Percentiles rank a stretch among this genome's conserved stretches.
Conservation (phyloP, 1,284 basidiomycete genomes). For the Ceratobasidium sp. region DNA sequence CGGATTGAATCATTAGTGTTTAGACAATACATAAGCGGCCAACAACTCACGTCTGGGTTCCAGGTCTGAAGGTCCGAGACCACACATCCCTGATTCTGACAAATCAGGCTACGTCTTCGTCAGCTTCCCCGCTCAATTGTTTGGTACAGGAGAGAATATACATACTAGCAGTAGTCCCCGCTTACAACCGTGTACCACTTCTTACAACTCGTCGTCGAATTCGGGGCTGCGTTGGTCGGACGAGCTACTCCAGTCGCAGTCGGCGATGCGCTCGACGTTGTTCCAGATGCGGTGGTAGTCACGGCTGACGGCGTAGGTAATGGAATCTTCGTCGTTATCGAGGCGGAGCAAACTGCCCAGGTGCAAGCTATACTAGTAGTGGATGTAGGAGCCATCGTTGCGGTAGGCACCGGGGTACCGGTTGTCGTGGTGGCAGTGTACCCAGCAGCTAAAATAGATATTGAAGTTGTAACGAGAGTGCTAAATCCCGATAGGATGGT, state of each 20-base stretch:
- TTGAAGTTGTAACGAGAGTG: too few species aligned
- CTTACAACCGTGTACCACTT: slow-evolving; percentile 30
- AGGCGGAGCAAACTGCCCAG: not conserved
- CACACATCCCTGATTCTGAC: slow-evolving; percentile 16
- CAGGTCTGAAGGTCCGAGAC: slow-evolving; percentile 5
- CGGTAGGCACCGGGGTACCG: not conserved
- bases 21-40: not conserved
- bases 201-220: slow-evolving; percentile 5
- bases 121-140: not conserved
- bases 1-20: not conserved
- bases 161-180: slow-evolving; percentile 27
- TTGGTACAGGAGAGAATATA: not conserved
- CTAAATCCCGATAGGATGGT: not conserved
- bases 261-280: too few species aligned
- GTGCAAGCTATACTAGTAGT: not conserved
- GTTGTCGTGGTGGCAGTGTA: not conserved
- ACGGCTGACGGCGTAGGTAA: not conserved
- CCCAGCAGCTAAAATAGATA: not conserved
- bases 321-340: not conserved
- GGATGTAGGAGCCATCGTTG: not conserved
- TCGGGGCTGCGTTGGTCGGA: slow-evolving; percentile 9
- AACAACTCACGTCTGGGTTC: slow-evolving; percentile 15
- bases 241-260: slow-evolving; percentile 10
- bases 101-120: not conserved
- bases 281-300: not conserved